Conservation (phyloP, 805 yeast species). For the Candida sakaeoensis region DNA sequence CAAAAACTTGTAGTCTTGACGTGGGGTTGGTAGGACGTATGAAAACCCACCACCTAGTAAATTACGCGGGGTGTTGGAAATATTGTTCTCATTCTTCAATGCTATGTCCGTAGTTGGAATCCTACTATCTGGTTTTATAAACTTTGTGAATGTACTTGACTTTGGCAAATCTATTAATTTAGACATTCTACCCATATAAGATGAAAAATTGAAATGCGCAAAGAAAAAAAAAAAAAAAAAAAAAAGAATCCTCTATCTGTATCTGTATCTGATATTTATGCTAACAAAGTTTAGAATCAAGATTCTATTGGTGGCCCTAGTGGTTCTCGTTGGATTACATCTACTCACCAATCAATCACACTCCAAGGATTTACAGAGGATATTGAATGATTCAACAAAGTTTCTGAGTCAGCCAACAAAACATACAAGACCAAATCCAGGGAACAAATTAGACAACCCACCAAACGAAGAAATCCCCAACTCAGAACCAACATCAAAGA, state of each 20-base stretch:
- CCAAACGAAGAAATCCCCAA: constrained; percentile 6
- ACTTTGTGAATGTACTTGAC: constrained; percentile 23
- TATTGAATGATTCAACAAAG: background rate
- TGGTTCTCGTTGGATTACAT: constrained; percentile 1
- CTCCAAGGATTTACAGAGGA: constrained; percentile 1
- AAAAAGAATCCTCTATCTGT: too few species aligned
- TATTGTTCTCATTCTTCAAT: constrained; percentile 22
- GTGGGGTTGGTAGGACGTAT: constrained; percentile 63
- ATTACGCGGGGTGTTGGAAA: constrained; percentile 35
- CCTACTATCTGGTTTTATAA: constrained; percentile 26
- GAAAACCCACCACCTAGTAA: constrained; percentile 63
- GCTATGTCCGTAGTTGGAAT: constrained; percentile 27
- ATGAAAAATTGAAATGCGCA: background rate
- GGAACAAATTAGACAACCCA: constrained; percentile 5
- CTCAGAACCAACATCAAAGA: constrained; percentile 3
- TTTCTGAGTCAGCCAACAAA: background rate
- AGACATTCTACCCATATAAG: constrained; percentile 5
- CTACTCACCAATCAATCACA: background rate
- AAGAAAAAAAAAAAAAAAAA: background rate
- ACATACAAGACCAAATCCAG: constrained; percentile 6
- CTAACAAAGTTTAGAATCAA: background rate
- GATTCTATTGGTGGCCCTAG: background rate
- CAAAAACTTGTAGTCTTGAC: constrained; percentile 52
- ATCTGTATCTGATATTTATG: background rate
- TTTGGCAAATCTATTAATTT: constrained; percentile 28